These are phyloP conservation scores for Amorphotheca resinae DNA, from an alignment of 495 filamentous ascomycete genomes.

Conservation along the genomic window DNA sequence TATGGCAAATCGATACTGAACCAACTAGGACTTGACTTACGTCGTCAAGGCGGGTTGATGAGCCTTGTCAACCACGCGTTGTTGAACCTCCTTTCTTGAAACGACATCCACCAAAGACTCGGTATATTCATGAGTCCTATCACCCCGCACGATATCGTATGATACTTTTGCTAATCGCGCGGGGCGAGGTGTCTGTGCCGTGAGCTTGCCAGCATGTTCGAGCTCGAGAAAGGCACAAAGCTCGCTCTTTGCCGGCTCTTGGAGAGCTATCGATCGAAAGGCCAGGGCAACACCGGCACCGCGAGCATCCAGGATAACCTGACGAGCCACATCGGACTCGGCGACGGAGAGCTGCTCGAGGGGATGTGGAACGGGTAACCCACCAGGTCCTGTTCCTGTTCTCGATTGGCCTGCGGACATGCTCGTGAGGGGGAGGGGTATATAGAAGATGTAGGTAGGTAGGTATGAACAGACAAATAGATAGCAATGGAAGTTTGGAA, in stretches of 20 bases:
- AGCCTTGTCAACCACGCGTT: constrained; percentile 42
- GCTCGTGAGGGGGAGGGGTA: no score
- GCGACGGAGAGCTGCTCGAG: constrained; percentile 15
- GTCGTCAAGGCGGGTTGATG: constrained; percentile 49
- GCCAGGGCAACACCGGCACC: constrained; percentile 6
- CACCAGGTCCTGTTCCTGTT: constrained; percentile 25
- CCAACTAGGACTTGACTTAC: constrained; percentile 26
- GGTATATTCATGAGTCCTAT: constrained; percentile 44
- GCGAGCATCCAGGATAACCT: constrained; percentile 6
- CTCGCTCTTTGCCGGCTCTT: constrained; percentile 15
- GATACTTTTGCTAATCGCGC: constrained; percentile 48
- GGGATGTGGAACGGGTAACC: constrained; percentile 18
- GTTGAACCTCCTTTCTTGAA: constrained; percentile 32
- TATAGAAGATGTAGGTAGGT: no score
- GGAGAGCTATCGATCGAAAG: constrained; percentile 14
- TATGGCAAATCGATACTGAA: neutral
- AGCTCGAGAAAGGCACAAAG: constrained; percentile 11
- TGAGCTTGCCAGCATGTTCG: constrained; percentile 12
- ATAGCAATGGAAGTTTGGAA: no score
- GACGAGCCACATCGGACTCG: constrained; percentile 8
- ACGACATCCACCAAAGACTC: constrained; percentile 52
- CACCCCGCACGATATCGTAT: constrained; percentile 51
- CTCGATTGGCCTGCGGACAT: constrained; percentile 4
- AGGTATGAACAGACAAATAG: no score
- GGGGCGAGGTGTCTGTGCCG: constrained; percentile 23